Base-by-base conservation (phyloP, 306 rosid genomes). In the Argentina anserina region DNA sequence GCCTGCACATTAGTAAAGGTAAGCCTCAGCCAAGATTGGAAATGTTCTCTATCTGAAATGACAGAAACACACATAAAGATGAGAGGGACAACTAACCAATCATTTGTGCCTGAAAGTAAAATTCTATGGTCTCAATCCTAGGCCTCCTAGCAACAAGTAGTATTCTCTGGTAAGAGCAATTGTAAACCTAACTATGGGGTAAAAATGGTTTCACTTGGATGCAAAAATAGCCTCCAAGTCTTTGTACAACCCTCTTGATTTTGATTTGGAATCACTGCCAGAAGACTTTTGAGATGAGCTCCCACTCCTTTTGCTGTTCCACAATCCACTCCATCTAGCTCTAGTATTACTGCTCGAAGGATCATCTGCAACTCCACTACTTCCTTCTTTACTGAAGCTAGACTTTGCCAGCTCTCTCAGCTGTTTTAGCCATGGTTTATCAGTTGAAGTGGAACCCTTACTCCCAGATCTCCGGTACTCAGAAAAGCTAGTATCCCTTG, bases 221-320 rank as follows among this genome's bases (percentile, higher is more conserved):
- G 97, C 86, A 89, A 93, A 93, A 82, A 93, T 93, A 69, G 92
- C 92, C 84, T 93, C 98, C 80, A 93, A 79, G 80, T 93, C 97
- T 79, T 86, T 73, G 77, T 83, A 71, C 76, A 90, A 76, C 6
- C 81, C 80, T 49, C 12, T 81, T 65, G 88, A 77, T 75, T 89
- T 93, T 43, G 90, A 69, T 76, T 83, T 88, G 73, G 23, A 81
- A 76, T 93, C 92, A 73, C 84, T 33, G 36, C 36, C 63, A 75
- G 91, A 73, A 34, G 85, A 72, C 42, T 68, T 37, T 21, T 58
- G 52, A 20, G 84, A 79, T 7, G 94, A 86, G 81, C 88, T 85
- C 4, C 90, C 92, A 70, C 96, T 90, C 80, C 79, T 83, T 62
- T 80, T 89, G 67, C 21, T 56, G 46, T 92, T 86, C 97, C 90